Base-by-base conservation (phyloP, 768 basidiomycete species). In the Lyophyllum shimeji region DNA sequence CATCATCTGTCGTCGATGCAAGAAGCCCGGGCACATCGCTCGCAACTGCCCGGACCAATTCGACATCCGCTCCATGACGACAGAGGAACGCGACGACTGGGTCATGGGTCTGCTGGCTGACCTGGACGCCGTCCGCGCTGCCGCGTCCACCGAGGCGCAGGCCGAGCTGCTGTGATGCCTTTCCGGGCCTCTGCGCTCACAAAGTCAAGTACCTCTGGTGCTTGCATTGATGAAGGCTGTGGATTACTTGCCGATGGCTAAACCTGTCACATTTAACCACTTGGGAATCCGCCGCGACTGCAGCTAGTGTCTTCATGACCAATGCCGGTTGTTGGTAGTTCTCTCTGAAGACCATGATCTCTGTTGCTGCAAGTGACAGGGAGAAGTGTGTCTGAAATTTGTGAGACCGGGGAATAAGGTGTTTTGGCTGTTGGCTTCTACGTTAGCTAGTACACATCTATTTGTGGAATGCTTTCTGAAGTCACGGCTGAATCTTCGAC, bases 391-490 rank as follows among this genome's bases (percentile, higher is more conserved):
- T 59, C 66, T 71, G 71, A 74, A 76, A 71, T 68, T 69, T 77
- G 76, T 76, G 76, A 74, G 75, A 68, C 64, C 71, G 74, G 75
- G 74, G 71, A 70, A 74, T 67, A 74, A 76, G 75, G 74, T 65
- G 73, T 69, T 69, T 69, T 61, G 59, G 56, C 63, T 61, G 65
- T 60, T 59, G 59, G 60, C 60, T 63, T 56, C 48, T 46, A 49
- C 48, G 31, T 33, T 54, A 31, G 52, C 57, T 62, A 66, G 64
- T 68, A 66, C 39, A 15, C 37, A 15, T 55, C 31, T 46, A 33
- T 48, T 24, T n/a, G 29, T 23, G 31, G 57, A 60, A 60, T 20
- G 47, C 55, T 44, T 56, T 42, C 46, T 25, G 54, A 25, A 51
- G 58, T 55, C 61, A 46, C 59, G 56, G 49, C 56, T 61, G 61